Percentiles rank a stretch among this genome's conserved stretches.
Evolutionary conservation across 768 basidiomycete genomes (phyloP).

Genomic region (Mycena vitilis): DNA sequence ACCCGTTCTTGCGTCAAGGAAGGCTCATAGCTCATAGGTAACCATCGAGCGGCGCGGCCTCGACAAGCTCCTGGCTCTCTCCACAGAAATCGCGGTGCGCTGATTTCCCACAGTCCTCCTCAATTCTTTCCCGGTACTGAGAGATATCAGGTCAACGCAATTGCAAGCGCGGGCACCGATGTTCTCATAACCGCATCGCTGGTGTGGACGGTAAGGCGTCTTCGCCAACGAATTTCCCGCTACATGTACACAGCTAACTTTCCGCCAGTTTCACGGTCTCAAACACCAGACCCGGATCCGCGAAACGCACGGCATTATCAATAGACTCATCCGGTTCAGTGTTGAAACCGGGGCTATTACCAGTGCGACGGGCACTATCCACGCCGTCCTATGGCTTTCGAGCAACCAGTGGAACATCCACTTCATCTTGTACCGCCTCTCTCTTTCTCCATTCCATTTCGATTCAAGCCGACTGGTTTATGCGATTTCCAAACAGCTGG

Average conservation of each 20-base stretch:
- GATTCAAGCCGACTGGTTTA: background rate
- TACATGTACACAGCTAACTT: too few species aligned
- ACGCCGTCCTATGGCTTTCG: slow-evolving; percentile 33
- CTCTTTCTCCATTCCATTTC: background rate
- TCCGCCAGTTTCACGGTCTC: slow-evolving; percentile 31
- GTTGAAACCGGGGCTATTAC: slow-evolving; percentile 36
- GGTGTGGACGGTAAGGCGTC: slow-evolving; percentile 22
- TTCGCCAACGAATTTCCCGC: background rate
- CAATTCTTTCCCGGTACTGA: too few species aligned
- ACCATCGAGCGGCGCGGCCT: slow-evolving; percentile 1
- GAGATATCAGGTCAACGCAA: too few species aligned
- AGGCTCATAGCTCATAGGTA: background rate
- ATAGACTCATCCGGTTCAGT: slow-evolving; percentile 33
- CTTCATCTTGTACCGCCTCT: slow-evolving; percentile 34
- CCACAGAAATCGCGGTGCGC: slow-evolving; percentile 18
- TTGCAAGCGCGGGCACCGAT: slow-evolving; percentile 28
- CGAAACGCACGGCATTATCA: slow-evolving; percentile 43
- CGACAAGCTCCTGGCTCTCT: slow-evolving; percentile 10
- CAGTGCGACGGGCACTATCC: slow-evolving; percentile 27
- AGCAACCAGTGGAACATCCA: slow-evolving; percentile 32
- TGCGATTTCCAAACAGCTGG: too few species aligned
- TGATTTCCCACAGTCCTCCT: too few species aligned
- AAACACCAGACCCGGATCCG: slow-evolving; percentile 8
- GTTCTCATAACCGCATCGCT: slow-evolving; percentile 44
- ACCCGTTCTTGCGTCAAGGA: too few species aligned